phyloP scores from a whole-genome alignment of 768 basidiomycete genomes.

The Hypholoma sublateritium region DNA sequence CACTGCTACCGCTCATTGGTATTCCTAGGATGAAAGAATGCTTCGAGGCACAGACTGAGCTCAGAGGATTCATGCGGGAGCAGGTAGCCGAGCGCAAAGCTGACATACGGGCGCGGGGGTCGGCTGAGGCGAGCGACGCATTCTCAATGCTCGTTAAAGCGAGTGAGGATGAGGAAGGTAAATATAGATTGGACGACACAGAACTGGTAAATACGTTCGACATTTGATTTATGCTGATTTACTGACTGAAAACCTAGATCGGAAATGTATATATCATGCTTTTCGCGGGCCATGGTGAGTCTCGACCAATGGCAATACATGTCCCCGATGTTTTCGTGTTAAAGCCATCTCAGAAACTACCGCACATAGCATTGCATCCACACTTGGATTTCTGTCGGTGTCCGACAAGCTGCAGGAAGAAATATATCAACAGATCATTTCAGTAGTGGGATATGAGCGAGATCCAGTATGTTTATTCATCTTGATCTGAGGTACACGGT shows the following conservation, averaged over 20 bases:
- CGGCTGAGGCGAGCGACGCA: constrained; percentile 23
- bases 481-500: not conserved
- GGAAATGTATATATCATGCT: constrained; percentile 53
- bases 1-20: not conserved
- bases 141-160: constrained; percentile 46
- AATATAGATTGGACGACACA: constrained; percentile 36
- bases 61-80: constrained; percentile 36
- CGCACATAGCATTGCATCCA: constrained; percentile 45
- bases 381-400: constrained; percentile 40
- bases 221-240: not conserved
- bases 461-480: constrained; percentile 12
- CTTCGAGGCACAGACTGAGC: constrained; percentile 26
- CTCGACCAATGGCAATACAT: constrained; percentile 10
- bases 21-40: constrained; percentile 1
- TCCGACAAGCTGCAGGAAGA: constrained; percentile 50
- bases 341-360: constrained; percentile 38
- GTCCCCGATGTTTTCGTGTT: too few species aligned
- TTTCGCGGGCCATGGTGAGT: constrained; percentile 57
- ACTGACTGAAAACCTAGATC: constrained; percentile 31
- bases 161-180: constrained; percentile 40
- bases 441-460: constrained; percentile 30
- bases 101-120: constrained; percentile 12
- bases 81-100: constrained; percentile 34
- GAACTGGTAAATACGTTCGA: constrained; percentile 34
- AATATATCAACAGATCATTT: constrained; percentile 42